Base-by-base conservation (phyloP, 257 asterid species). In the Verbena officinalis region DNA sequence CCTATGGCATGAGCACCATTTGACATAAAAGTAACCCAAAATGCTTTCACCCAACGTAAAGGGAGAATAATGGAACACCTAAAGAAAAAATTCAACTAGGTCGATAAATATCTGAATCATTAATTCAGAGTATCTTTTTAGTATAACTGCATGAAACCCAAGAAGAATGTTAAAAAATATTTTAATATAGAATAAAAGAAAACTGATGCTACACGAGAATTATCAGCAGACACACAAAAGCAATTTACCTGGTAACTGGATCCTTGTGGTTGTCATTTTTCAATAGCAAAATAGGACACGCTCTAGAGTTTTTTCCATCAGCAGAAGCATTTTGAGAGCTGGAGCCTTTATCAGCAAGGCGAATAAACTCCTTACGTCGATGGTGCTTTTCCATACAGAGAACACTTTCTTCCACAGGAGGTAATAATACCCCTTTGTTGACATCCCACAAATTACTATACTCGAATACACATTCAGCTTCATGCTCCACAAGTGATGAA, bases 41-140 rank as follows among this genome's bases (percentile, higher is more conserved):
- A 87, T 73, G 75, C 81, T 75, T 80, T 89, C 39, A 82, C 87
- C 98, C 98, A 89, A 79, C 86, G 75, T 62, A 89, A 67, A 33
- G 98, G 97, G 40, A 92, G 84, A 78, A 92, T 72, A 55, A 92
- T 72, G 60, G 96, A 83, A 81, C 88, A 89, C 80, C 96, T 92
- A 83, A 68, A 60, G 73, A 74, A 27, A 36, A 54, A 31, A 75
- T 21, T 13, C 7, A 50, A 54, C 67, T 42, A 60, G 71, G 48
- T 59, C 54, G 51, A 48, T 22, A 51, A 31, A 61, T 42, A 27
- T 59, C 36, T 64, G 30, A 59, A 55, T 36, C 49, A 42, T 55
- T 33, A 24, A 36, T 23, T 9, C 15, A 33, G 31, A 43, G 21
- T 23, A 68, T 68, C 33, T 39, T 33, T 23, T 27, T 27, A 27